Evolutionary conservation across 1,284 basidiomycete genomes (phyloP).

Genomic region (Inonotus hispidus): DNA sequence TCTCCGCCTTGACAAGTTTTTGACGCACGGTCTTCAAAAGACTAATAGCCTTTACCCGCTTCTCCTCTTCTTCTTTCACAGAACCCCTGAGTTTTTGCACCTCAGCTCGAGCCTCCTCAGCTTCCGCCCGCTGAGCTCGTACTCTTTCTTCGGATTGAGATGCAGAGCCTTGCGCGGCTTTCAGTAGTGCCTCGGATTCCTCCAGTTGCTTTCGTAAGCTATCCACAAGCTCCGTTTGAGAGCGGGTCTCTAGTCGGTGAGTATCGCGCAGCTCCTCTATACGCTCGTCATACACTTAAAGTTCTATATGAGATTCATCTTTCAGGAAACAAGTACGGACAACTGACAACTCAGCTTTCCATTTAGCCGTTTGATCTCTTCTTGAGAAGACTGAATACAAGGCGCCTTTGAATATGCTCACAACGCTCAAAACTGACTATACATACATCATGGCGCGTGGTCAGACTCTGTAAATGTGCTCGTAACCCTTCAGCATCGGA

Average conservation of each 20-base stretch:
- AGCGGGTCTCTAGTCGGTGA: conserved; percentile 71
- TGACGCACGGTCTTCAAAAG: conserved; percentile 88
- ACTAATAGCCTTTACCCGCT: conserved; percentile 87
- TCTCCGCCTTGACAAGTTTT: conserved; percentile 89
- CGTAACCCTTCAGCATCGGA: conserved; percentile 63
- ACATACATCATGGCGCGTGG: conserved; percentile 64
- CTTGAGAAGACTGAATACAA: conserved; percentile 50
- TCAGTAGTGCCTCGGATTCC: conserved; percentile 64
- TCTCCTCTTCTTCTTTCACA: conserved; percentile 92
- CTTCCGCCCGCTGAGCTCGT: conserved; percentile 45
- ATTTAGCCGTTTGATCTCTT: conserved; percentile 69
- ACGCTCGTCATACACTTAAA: conserved; percentile 73
- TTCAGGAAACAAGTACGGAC: background rate
- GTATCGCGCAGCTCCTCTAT: conserved; percentile 81
- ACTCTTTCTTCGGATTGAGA: conserved; percentile 42
- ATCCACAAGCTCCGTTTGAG: conserved; percentile 70
- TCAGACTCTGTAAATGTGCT: conserved; percentile 66
- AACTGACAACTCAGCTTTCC: conserved; percentile 66
- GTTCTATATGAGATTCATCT: background rate
- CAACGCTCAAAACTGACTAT: background rate
- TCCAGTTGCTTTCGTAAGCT: conserved; percentile 62
- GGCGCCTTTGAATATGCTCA: background rate
- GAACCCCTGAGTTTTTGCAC: conserved; percentile 52
- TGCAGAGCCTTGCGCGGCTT: conserved; percentile 46
- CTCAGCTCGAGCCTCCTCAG: conserved; percentile 55